Percentiles rank a stretch among this genome's conserved stretches.
Conservation (phyloP, 1,284 basidiomycete genomes). For the Ustilago xerochloae region DNA sequence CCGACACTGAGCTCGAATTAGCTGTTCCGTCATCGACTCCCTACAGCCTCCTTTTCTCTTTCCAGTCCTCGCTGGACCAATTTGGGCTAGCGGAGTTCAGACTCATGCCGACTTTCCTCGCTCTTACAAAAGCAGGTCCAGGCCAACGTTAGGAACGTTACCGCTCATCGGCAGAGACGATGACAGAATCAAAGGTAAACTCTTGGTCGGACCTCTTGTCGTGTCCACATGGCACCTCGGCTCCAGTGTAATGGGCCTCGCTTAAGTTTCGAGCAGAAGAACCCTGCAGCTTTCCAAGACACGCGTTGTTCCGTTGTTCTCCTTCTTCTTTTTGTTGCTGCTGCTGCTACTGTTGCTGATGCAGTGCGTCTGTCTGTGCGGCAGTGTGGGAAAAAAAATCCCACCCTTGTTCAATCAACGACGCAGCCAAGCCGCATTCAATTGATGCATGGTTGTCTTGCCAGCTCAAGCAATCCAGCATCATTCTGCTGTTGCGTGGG, state of each 20-base stretch:
- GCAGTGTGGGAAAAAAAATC: neutral
- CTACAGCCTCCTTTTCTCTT: neutral
- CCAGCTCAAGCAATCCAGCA: no score
- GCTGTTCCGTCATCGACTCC: constrained; percentile 3
- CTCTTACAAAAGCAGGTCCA: no score
- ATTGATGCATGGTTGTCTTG: neutral
- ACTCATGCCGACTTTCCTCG: no score
- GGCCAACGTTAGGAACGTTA: no score
- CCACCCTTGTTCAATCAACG: neutral
- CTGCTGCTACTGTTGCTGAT: neutral
- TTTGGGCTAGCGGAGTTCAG: no score
- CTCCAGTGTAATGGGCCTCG: constrained; percentile 22
- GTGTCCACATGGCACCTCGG: constrained; percentile 41
- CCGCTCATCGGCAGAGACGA: no score
- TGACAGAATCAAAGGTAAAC: no score
- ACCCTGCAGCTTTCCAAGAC: constrained; percentile 37
- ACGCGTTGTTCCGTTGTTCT: no score
- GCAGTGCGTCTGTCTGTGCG: neutral
- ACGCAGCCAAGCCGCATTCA: constrained; percentile 6
- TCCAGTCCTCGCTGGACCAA: no score
- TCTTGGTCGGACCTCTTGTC: no score
- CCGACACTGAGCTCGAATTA: neutral
- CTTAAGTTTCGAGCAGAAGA: constrained; percentile 5
- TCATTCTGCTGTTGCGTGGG: neutral
- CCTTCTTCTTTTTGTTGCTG: neutral